Conservation (phyloP, 805 yeast genomes). For the Blastobotrys terrestris region DNA sequence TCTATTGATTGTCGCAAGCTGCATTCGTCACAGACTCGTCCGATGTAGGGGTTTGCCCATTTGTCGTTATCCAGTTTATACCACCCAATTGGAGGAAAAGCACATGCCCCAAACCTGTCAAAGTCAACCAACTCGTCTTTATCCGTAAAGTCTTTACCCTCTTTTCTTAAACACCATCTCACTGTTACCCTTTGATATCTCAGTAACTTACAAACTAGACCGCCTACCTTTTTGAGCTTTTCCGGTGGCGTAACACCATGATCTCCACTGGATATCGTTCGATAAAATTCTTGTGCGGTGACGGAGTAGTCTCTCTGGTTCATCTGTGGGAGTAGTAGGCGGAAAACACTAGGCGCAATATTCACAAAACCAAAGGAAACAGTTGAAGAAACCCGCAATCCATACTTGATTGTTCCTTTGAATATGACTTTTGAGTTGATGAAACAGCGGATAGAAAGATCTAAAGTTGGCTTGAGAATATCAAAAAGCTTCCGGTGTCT, state of each 20-base stretch:
- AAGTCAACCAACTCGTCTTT: neutral
- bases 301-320: conserved; percentile 1
- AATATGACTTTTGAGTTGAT: neutral
- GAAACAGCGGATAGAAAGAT: neutral
- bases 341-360: neutral
- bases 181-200: conserved; percentile 34
- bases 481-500: neutral
- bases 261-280: conserved; percentile 8
- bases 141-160: conserved; percentile 26
- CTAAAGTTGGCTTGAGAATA: neutral
- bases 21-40: conserved; percentile 13
- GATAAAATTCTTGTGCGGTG: conserved; percentile 11
- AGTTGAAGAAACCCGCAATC: neutral
- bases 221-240: conserved; percentile 4
- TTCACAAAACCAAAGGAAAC: neutral
- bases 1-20: conserved; percentile 5
- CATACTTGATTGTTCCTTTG: neutral
- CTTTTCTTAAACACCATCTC: conserved; percentile 32
- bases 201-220: conserved; percentile 18
- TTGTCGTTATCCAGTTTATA: conserved; percentile 5
- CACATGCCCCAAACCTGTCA: neutral
- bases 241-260: conserved; percentile 4
- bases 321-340: neutral
- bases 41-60: conserved; percentile 27
- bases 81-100: conserved; percentile 20